Evolutionary conservation across 345 rosid species (phyloP).

Genomic region (Boechera stricta): DNA sequence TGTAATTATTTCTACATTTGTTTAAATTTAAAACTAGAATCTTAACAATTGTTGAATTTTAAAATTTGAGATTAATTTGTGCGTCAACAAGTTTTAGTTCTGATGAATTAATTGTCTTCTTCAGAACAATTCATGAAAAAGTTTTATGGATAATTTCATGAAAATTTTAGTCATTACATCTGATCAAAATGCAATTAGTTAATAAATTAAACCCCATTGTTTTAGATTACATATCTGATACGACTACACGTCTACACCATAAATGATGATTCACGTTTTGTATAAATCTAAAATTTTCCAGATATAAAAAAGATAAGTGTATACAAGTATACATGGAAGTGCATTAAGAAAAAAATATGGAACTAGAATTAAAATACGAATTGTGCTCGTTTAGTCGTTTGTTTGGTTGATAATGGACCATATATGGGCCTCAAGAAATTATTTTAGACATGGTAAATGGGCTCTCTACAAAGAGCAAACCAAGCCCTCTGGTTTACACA

Average conservation of each 20-base stretch:
- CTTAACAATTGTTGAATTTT: too few species aligned
- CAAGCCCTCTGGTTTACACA: neutral
- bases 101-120: too few species aligned
- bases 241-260: neutral
- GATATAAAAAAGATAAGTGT: neutral
- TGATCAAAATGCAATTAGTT: neutral
- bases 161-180: neutral
- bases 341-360: neutral
- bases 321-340: neutral
- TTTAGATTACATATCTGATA: neutral
- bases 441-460: constrained; percentile 1
- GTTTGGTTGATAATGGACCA: constrained; percentile 12
- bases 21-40: too few species aligned
- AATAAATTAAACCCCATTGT: neutral
- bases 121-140: too few species aligned
- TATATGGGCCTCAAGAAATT: constrained; percentile 18
- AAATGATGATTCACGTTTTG: neutral
- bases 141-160: too few species aligned
- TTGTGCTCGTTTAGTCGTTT: neutral
- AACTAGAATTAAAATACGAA: neutral
- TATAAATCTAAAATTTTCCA: neutral
- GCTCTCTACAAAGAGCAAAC: neutral
- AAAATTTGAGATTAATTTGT: too few species aligned
- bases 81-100: too few species aligned
- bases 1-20: too few species aligned